Percentiles rank a stretch among this genome's conserved stretches.
Evolutionary conservation across 148 eudicot species (phyloP).

Genomic region (Amaranthus palmeri): DNA sequence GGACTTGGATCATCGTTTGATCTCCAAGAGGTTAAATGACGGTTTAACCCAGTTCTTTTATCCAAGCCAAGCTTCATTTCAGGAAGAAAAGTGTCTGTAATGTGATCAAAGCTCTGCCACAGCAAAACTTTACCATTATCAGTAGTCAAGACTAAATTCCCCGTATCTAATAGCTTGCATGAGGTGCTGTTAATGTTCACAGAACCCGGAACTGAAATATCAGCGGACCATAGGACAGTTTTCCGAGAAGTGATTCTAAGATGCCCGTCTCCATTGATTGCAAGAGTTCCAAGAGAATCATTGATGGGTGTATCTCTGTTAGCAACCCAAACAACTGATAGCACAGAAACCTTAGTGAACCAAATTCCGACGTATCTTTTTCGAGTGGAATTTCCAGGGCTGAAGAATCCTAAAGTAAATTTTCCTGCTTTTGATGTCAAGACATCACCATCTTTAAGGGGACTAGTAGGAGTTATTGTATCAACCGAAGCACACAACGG

Average conservation of each 20-base stretch:
- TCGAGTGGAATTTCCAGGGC: constrained; percentile 22
- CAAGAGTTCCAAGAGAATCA: constrained; percentile 23
- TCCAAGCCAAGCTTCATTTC: constrained; percentile 41
- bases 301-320: constrained; percentile 44
- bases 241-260: constrained; percentile 19
- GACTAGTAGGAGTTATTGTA: constrained; percentile 14
- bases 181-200: constrained; percentile 10
- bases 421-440: constrained; percentile 28
- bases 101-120: constrained; percentile 60
- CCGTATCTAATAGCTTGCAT: constrained; percentile 34
- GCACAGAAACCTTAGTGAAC: constrained; percentile 35
- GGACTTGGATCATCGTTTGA: constrained; percentile 39
- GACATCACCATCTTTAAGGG: constrained; percentile 26
- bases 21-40: constrained; percentile 45
- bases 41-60: constrained; percentile 33
- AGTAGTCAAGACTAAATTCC: constrained; percentile 35
- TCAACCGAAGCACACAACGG: constrained; percentile 17
- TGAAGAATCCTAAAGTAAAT: constrained; percentile 40
- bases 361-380: constrained; percentile 30
- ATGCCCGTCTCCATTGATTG: constrained; percentile 23
- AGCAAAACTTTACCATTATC: constrained; percentile 10
- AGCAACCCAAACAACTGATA: constrained; percentile 55
- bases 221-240: constrained; percentile 35
- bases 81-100: constrained; percentile 39
- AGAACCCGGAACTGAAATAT: constrained; percentile 11